These are phyloP conservation scores for Globisporangium okanoganense DNA, from an alignment of 352 stramenopile genomes.

Conservation along the genomic window DNA sequence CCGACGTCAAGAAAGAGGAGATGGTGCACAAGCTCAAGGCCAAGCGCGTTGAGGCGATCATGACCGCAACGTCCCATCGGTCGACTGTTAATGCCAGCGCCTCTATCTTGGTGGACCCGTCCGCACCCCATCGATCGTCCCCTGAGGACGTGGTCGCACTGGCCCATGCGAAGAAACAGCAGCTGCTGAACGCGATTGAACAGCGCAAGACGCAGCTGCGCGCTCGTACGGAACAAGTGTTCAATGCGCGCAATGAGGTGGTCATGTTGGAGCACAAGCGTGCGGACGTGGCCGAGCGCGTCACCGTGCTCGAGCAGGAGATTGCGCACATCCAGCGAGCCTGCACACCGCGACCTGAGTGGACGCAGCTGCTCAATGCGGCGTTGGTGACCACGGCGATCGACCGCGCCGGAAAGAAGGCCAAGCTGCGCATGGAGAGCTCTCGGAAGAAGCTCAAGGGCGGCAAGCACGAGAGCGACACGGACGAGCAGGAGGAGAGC, in stretches of 20 bases:
- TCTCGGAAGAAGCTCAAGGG: slow-evolving; percentile 13
- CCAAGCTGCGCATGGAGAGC: slow-evolving; percentile 29
- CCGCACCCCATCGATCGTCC: not conserved
- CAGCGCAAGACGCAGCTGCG: slow-evolving; percentile 29
- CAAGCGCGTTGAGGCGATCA: slow-evolving; percentile 37
- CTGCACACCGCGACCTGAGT: slow-evolving; percentile 64
- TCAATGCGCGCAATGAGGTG: slow-evolving; percentile 47
- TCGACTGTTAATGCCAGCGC: not conserved
- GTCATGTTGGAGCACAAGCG: slow-evolving; percentile 28
- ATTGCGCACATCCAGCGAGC: slow-evolving; percentile 43
- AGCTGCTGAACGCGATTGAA: slow-evolving; percentile 25
- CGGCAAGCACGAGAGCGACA: slow-evolving; percentile 7
- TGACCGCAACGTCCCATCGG: not conserved
- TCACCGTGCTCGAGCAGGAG: slow-evolving; percentile 28
- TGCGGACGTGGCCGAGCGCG: slow-evolving; percentile 18
- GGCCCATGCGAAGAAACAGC: slow-evolving; percentile 6
- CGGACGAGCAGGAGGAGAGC: slow-evolving; percentile 25
- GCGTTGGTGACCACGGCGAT: slow-evolving; percentile 53
- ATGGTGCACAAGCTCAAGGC: slow-evolving; percentile 44
- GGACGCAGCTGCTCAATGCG: slow-evolving; percentile 48
- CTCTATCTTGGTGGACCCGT: not conserved
- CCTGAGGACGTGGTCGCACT: not conserved
- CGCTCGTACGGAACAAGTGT: slow-evolving; percentile 52
- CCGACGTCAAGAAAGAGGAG: slow-evolving; percentile 57
- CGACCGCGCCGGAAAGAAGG: slow-evolving; percentile 31